A percentile compares a stretch with the other conserved stretches of the same genome.
Evolutionary conservation across 2,329 filamentous ascomycete genomes (phyloP).

Genomic region (Aspergillus caelatus): DNA sequence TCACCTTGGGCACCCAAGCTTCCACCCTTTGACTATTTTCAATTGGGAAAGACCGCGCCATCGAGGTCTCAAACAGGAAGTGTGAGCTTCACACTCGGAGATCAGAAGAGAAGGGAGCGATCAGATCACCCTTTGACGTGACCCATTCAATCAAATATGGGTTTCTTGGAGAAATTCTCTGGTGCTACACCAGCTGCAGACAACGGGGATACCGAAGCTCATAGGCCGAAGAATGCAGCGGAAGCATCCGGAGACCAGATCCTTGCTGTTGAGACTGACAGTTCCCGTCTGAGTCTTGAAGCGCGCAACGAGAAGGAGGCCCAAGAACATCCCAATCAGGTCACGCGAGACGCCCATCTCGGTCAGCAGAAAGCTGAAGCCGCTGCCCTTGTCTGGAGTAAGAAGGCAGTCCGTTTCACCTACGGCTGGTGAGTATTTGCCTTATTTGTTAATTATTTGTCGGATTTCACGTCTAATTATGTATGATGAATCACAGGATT

Average conservation of each 20-base stretch:
- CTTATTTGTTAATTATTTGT: not conserved
- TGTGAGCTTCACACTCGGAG: not conserved
- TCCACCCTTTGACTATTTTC: not conserved
- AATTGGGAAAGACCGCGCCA: not conserved
- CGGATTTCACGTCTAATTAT: conserved; percentile 9
- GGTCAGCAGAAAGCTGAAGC: conserved; percentile 54
- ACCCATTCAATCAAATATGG: not conserved
- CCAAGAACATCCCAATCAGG: conserved; percentile 22
- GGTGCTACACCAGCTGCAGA: not conserved
- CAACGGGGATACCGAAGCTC: not conserved
- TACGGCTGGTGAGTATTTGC: conserved; percentile 37
- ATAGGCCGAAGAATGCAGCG: conserved; percentile 1
- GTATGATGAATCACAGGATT: conserved; percentile 38
- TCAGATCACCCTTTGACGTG: not conserved
- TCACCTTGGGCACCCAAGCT: not conserved
- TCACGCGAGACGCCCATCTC: conserved; percentile 35
- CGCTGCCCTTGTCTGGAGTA: conserved; percentile 50
- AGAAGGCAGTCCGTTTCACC: conserved; percentile 36
- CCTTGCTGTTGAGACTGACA: conserved; percentile 18
- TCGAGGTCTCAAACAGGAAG: not conserved
- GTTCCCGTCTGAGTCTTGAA: conserved; percentile 28
- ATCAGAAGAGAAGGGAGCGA: not conserved
- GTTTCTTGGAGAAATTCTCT: not conserved
- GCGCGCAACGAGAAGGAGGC: conserved; percentile 34
- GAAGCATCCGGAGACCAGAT: conserved; percentile 7